Evolutionary conservation across 768 basidiomycete species (phyloP), one percentile per base, ranked within the genome.

Genomic region (Suillus hirtellus): DNA sequence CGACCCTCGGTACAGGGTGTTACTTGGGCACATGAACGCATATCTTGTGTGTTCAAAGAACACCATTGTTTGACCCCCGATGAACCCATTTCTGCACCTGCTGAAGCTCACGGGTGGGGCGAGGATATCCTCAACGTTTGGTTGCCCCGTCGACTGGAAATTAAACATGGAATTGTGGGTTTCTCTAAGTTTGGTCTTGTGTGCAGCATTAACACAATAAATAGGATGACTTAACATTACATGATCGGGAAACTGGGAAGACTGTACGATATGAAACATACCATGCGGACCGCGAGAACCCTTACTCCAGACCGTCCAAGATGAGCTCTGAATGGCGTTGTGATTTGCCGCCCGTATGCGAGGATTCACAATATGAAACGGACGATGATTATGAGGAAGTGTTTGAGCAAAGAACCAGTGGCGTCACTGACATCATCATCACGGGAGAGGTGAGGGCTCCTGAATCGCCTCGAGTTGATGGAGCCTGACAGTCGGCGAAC

Each of bases 341-440:
- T 64, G 69, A 66, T 65, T 67, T 59, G 42, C 66, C 61, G 47
- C 67, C 37, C 37, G 42, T 31, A 58, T 31, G 24, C 56, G 56
- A 42, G 24, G 56, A 58, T 42, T 40, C 56, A 12, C 54, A 68
- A 27, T 63, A 65, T 40, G 71, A 63, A 63, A 58, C 63, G 67
- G 80, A 81, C 60, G 77, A 81, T 19, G 76, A 79, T 63, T 79
- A 77, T 50, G 74, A 75, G 54, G 78, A 82, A 67, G 72, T 72
- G 19, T 76, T 77, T 19, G 73, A 74, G 69, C 74, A 81, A 58
- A 62, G 68, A 8, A 67, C 68, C 4, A 81, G 80, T 62, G 81
- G 81, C 40, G 73, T 85, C n/a, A 71, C 74, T 60, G 84, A 85
- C 66, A 82, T 85, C 38, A 71, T 86, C 64, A 74, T 85, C 60